Evolutionary conservation across 345 rosid genomes (phyloP), one percentile per base, ranked within the genome.

Genomic region (Bruguiera parviflora): DNA sequence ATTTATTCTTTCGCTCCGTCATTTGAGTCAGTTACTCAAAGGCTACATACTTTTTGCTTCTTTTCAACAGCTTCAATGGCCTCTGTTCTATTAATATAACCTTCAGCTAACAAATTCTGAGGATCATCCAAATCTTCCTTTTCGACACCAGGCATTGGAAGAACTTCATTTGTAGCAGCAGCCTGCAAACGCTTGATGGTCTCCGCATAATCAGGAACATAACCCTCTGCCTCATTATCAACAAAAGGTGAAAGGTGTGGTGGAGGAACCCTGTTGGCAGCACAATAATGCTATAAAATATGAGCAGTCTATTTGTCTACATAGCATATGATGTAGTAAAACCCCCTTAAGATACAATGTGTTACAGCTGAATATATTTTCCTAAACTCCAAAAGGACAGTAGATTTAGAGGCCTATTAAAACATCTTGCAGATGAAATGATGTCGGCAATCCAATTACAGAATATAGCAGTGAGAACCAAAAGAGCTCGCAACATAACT

Each of bases 171-270:
- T 78, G 75, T 85, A 47, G 93, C 87, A 71, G 97, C 97, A 79
- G 93, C 85, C 83, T 88, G 88, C 75, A 88, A 75, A 70, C 83
- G 81, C 69, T 81, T 85, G 59, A 92, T 87, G 60, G 89, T 85
- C 79, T 86, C 94, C 11, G 96, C 97, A 75, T 89, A 92, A 29
- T 95, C 97, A 64, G 99, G 99, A 59, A 83, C 78, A 67, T 92
- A 95, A 49, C 97, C 97, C 78, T 89, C 99, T 55, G 83, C 91
- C 77, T 90, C 96, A 43, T 92, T 84, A 80, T 92, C 87, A 58
- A 95, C 91, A 82, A 92, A 92, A 31, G 99, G 96, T 15, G 96
- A 87, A 67, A 92, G 77, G 72, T 90, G 99, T 1, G 99, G 97
- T 7, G 97, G 97, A 61, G 92, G 96, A 66, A 83, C 81, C 73